Conservation (phyloP, 179 eudicot species). For the Beta lomatogona region DNA sequence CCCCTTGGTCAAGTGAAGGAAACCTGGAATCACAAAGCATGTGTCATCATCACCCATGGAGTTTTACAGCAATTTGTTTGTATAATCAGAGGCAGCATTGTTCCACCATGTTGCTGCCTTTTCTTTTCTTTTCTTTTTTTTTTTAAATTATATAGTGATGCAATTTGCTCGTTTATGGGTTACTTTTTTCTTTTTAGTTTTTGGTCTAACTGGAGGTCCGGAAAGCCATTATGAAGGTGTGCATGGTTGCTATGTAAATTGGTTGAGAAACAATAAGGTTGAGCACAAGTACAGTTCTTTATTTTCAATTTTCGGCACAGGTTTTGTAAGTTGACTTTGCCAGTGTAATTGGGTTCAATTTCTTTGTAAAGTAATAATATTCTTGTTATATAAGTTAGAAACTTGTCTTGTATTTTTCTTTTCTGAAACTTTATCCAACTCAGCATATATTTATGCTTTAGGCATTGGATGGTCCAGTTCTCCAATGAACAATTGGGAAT, state of each 20-base stretch:
- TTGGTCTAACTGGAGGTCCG: neutral
- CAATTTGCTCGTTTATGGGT: neutral
- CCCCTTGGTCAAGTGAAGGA: neutral
- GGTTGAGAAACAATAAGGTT: neutral
- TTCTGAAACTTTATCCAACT: too few relatives aligned
- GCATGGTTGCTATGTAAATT: constrained; percentile 6
- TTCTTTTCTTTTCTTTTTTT: neutral
- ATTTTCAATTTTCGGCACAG: neutral
- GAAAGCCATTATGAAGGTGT: neutral
- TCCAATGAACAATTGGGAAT: too few relatives aligned
- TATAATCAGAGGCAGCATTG: neutral
- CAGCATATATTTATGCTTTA: too few relatives aligned
- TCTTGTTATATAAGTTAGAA: neutral
- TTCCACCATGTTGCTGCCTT: neutral
- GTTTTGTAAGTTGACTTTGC: neutral
- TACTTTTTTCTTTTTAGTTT: neutral
- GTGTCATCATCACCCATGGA: neutral
- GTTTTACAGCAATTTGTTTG: neutral
- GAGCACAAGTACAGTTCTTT: neutral
- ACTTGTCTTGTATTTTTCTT: neutral
- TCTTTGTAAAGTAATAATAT: neutral
- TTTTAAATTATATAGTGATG: neutral
- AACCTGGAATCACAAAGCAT: neutral
- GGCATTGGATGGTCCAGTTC: too few relatives aligned
- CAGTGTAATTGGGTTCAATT: neutral